Conservation (phyloP, 768 basidiomycete species). For the Boletus subparvulus region DNA sequence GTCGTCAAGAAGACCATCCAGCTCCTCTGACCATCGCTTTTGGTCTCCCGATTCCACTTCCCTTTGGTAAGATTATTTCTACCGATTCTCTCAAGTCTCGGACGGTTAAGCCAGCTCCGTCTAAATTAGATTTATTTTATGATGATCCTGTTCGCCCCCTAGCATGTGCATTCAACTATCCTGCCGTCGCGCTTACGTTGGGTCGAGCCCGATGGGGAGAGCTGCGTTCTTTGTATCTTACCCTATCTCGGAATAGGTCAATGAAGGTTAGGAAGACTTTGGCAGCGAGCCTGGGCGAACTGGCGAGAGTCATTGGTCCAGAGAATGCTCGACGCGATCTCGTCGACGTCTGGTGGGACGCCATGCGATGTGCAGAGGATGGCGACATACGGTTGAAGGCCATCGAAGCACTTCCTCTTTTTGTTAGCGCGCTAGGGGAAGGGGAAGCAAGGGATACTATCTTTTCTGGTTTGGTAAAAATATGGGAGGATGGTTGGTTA, state of each 20-base stretch:
- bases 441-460: slow-evolving; percentile 44
- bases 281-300: slow-evolving; percentile 85
- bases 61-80: slow-evolving; percentile 19
- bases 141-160: slow-evolving; percentile 71
- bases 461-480: slow-evolving; percentile 46
- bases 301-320: slow-evolving; percentile 81
- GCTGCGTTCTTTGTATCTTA: slow-evolving; percentile 64
- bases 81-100: not conserved
- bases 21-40: slow-evolving; percentile 29
- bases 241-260: slow-evolving; percentile 58
- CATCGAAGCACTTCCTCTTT: slow-evolving; percentile 60
- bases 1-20: slow-evolving; percentile 45
- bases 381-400: slow-evolving; percentile 68
- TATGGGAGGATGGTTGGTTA: slow-evolving; percentile 61
- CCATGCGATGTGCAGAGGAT: slow-evolving; percentile 55
- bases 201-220: slow-evolving; percentile 74
- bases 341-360: slow-evolving; percentile 67
- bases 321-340: slow-evolving; percentile 68
- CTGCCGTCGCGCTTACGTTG: slow-evolving; percentile 83
- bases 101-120: slow-evolving; percentile 16
- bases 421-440: slow-evolving; percentile 53
- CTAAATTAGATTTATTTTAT: slow-evolving; percentile 46
- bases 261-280: slow-evolving; percentile 73
- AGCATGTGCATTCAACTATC: slow-evolving; percentile 87
- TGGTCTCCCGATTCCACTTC: slow-evolving; percentile 4